Percentiles rank a stretch among this genome's conserved stretches.
Evolutionary conservation across 2,329 filamentous ascomycete genomes (phyloP).

Genomic region (Cercospora sp.): DNA sequence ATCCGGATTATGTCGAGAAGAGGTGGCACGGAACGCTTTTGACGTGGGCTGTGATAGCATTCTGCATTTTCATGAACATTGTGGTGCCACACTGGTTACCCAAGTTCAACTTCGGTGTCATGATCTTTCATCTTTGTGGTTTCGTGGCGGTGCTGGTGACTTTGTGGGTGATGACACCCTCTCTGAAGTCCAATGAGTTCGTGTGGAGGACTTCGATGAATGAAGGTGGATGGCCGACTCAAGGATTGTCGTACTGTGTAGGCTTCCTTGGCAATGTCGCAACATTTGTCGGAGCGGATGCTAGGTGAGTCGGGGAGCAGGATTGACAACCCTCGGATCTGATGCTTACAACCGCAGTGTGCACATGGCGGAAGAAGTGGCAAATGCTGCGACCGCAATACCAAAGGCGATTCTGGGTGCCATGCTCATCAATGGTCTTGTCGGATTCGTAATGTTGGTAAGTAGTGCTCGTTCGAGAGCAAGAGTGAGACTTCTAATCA

Average conservation of each 20-base stretch:
- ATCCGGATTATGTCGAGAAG: constrained; percentile 39
- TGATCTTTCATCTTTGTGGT: constrained; percentile 53
- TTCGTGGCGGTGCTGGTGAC: constrained; percentile 56
- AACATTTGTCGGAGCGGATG: constrained; percentile 44
- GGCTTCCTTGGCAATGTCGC: constrained; percentile 40
- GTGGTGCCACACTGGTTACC: constrained; percentile 48
- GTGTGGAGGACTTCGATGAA: constrained; percentile 38
- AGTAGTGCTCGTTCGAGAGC: neutral
- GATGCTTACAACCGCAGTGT: constrained; percentile 28
- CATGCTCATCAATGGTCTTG: constrained; percentile 49
- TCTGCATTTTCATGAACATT: constrained; percentile 49
- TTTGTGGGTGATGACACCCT: constrained; percentile 38
- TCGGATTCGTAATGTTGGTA: constrained; percentile 51
- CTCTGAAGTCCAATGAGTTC: constrained; percentile 27
- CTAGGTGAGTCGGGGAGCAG: constrained; percentile 25
- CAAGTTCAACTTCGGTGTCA: constrained; percentile 46
- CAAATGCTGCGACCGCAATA: constrained; percentile 50
- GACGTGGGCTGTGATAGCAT: constrained; percentile 43
- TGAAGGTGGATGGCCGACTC: constrained; percentile 38
- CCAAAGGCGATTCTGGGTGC: constrained; percentile 52
- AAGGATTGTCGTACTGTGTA: constrained; percentile 39
- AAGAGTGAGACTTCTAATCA: neutral
- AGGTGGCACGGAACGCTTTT: constrained; percentile 45
- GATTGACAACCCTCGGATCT: neutral
- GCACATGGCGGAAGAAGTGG: constrained; percentile 54